Evolutionary conservation across 768 basidiomycete genomes (phyloP), one percentile per base, ranked within the genome.

Genomic region (Phaffia australis): DNA sequence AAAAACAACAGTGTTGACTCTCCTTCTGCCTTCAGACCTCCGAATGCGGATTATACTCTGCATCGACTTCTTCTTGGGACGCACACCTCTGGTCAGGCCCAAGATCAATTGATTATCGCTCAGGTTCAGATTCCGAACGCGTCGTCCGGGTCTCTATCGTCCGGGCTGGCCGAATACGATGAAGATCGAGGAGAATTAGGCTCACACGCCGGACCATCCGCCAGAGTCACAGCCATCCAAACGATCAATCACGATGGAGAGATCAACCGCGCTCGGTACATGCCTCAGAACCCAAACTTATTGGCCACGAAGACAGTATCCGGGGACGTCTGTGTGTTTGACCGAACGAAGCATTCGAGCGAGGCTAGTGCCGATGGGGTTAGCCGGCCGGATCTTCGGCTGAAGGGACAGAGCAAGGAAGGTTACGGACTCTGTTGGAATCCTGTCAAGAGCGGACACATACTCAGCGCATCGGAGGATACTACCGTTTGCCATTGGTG

Each of bases 241-340:
- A 85, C 83, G 71, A 98, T 99, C 79, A 93, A 92, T 76, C 95
- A 99, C 76, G 82, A 82, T 4, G 89, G 91, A 51, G 95, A 99
- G 75, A 89, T 98, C 73, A 99, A 99, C 77, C 81, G 92, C 54
- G 95, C 95, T 68, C 85, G 95, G 61, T 99, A 98, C 76, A 98
- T 98, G 93, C 95, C 95, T 7, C 94, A 98, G 77, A 99, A 98
- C 74, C 89, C 92, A 1, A 89, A 98, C 78, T 77, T 99, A 71
- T 88, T 99, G 71, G 95, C 95, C 18, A 98, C 94, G 15, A 98
- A 98, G 76, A 79, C 92, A 25, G 83, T 91, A 9, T 84, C 83
- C 7, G 95, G 94, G 18, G 89, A 95, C 70, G 89, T 98, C 2
- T 79, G 87, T 66, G 79, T 99, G n/a, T 99, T 98, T 77, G 95